These are phyloP conservation scores for Erysimum cheiri DNA, from an alignment of 441 rosid genomes.

Conservation along the genomic window DNA sequence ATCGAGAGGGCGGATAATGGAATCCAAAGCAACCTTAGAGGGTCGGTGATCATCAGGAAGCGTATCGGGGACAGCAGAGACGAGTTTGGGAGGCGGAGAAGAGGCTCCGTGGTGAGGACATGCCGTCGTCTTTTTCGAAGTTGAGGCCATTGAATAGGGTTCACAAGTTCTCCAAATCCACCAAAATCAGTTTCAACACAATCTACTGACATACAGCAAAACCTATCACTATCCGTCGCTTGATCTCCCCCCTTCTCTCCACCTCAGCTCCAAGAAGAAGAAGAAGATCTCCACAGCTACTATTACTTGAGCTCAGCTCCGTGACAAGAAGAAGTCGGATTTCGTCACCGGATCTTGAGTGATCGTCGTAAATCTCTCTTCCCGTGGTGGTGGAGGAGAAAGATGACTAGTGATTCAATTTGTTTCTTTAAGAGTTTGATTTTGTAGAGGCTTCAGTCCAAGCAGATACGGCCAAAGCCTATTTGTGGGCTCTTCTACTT, in stretches of 20 bases:
- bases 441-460: conserved; percentile 27
- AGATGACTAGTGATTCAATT: conserved; percentile 5
- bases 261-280: conserved; percentile 39
- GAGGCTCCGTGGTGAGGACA: conserved; percentile 42
- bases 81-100: conserved; percentile 37
- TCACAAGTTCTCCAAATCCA: conserved; percentile 83
- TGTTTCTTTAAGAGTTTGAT: background rate
- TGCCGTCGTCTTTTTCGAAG: conserved; percentile 86
- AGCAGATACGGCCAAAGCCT: conserved; percentile 27
- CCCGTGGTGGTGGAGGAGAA: conserved; percentile 19
- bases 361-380: conserved; percentile 2
- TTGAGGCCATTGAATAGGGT: conserved; percentile 98
- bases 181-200: conserved; percentile 66
- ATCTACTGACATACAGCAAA: conserved; percentile 97
- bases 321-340: background rate
- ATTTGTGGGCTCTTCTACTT: conserved; percentile 25
- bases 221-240: conserved; percentile 44
- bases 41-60: conserved; percentile 49
- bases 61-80: conserved; percentile 40
- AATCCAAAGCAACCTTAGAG: conserved; percentile 46
- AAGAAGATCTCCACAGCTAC: conserved; percentile 19
- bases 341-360: conserved; percentile 31
- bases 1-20: conserved; percentile 66
- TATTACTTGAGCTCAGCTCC: conserved; percentile 6
- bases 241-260: conserved; percentile 40